These are phyloP conservation scores for Ordospora pajunii DNA, from an alignment of 371 early-diverging fungal genomes.

Conservation along the genomic window DNA sequence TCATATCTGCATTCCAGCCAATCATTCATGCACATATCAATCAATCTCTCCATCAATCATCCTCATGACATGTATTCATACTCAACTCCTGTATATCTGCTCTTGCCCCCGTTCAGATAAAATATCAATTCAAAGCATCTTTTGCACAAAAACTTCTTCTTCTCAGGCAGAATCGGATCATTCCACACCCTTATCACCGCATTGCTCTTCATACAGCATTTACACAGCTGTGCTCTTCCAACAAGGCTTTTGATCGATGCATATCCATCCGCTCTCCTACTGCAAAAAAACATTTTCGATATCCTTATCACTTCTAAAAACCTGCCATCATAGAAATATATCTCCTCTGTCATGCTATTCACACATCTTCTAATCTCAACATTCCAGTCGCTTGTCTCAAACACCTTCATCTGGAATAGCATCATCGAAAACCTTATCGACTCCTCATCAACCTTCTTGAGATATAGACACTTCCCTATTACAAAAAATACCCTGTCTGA, in stretches of 20 bases:
- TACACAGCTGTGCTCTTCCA: constrained; percentile 3
- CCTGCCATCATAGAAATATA: constrained; percentile 1
- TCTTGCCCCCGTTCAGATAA: background rate
- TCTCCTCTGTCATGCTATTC: background rate
- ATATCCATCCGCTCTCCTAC: background rate
- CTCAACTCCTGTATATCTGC: background rate
- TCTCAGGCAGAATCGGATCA: background rate
- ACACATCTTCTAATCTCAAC: background rate
- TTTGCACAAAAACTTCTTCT: background rate
- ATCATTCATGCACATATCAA: too few species aligned
- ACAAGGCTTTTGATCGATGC: background rate
- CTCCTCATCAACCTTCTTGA: background rate
- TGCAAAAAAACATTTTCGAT: background rate
- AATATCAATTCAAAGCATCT: background rate
- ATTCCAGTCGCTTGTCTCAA: background rate
- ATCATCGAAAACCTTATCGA: constrained; percentile 1
- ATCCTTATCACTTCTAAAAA: background rate
- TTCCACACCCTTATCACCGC: background rate
- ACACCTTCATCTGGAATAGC: background rate
- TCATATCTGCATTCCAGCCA: too few species aligned
- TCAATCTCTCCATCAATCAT: too few species aligned
- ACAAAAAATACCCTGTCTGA: background rate
- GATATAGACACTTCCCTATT: background rate
- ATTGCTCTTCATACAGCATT: background rate
- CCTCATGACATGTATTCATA: background rate